These are phyloP conservation scores for Apophysomyces variabilis DNA, from an alignment of 371 early-diverging fungal genomes.

Conservation along the genomic window DNA sequence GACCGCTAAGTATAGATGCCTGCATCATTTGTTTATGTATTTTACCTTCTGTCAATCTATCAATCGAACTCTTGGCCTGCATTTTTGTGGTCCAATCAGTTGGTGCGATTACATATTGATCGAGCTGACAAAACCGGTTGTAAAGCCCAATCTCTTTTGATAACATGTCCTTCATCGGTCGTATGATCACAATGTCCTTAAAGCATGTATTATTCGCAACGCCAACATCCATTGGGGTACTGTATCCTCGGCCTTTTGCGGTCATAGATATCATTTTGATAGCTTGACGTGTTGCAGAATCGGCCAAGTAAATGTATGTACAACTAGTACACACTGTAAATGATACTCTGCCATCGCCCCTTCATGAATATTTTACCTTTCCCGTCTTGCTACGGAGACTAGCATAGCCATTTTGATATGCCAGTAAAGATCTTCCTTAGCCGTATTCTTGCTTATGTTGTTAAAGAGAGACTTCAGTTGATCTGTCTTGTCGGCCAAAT, in stretches of 20 bases:
- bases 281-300: constrained; percentile 81
- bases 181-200: constrained; percentile 57
- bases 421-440: constrained; percentile 64
- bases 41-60: constrained; percentile 69
- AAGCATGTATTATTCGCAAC: constrained; percentile 51
- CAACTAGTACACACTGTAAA: constrained; percentile 46
- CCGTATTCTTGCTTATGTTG: constrained; percentile 51
- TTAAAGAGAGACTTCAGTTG: constrained; percentile 32
- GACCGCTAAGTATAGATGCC: background rate
- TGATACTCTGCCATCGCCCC: background rate
- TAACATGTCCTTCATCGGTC: constrained; percentile 86
- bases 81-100: constrained; percentile 58
- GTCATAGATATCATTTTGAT: constrained; percentile 79
- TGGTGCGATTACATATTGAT: constrained; percentile 47
- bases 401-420: constrained; percentile 67
- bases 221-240: constrained; percentile 78
- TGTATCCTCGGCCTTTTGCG: constrained; percentile 86
- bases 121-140: constrained; percentile 59
- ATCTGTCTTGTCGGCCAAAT: constrained; percentile 5
- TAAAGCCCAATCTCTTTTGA: constrained; percentile 82
- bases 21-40: background rate
- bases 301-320: constrained; percentile 73
- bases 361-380: constrained; percentile 33
- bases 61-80: constrained; percentile 67
- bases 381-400: constrained; percentile 37